phyloP scores from a whole-genome alignment of 176 grass and related monocot species.

The Typha latifolia region DNA sequence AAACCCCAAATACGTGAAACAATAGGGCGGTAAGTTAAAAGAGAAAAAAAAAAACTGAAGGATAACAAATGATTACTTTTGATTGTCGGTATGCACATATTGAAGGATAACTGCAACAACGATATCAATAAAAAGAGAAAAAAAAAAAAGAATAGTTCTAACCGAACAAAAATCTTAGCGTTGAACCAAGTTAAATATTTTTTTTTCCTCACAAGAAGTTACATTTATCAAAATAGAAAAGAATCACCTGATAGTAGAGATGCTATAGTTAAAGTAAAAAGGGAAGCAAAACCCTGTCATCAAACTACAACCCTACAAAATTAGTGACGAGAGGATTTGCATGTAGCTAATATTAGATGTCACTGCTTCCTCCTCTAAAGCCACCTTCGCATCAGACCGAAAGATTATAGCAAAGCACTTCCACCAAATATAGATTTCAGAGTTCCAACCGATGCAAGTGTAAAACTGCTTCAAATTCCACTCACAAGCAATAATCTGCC shows the following conservation, averaged over 20 bases:
- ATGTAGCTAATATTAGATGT: not conserved
- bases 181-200: too few relatives aligned
- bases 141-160: too few relatives aligned
- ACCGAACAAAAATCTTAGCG: too few relatives aligned
- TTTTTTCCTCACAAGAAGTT: not conserved
- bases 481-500: not conserved
- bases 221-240: not conserved
- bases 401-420: not conserved
- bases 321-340: not conserved
- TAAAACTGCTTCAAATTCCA: not conserved
- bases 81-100: too few relatives aligned
- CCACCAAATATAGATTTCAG: not conserved
- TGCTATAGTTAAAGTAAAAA: not conserved
- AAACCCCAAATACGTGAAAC: too few relatives aligned
- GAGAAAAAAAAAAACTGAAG: too few relatives aligned
- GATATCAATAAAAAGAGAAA: too few relatives aligned
- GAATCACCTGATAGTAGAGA: not conserved
- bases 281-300: not conserved
- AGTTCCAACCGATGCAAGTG: not conserved
- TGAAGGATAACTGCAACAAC: too few relatives aligned
- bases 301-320: not conserved
- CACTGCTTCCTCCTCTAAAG: not conserved
- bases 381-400: not conserved
- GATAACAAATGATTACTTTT: too few relatives aligned
- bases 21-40: too few relatives aligned